These are phyloP conservation scores for Phytopythium boreale DNA, from an alignment of 352 stramenopile species.

Conservation along the genomic window DNA sequence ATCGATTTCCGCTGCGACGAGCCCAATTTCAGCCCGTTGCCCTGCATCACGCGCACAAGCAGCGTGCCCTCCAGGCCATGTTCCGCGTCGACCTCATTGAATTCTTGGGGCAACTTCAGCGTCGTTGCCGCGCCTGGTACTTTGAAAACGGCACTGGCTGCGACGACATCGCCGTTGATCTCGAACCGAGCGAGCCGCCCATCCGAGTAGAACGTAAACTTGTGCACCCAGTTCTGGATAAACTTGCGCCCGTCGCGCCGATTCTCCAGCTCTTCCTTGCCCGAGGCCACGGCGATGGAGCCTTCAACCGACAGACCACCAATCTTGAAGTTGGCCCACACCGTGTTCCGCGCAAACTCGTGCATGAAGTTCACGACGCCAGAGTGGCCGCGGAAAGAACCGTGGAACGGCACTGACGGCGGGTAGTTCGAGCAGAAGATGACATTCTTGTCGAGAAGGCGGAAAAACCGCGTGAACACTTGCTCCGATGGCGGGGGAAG, in stretches of 20 bases:
- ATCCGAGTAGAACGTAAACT: conserved; percentile 87
- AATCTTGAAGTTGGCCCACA: conserved; percentile 88
- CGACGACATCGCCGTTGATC: conserved; percentile 87
- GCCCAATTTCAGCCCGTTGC: conserved; percentile 70
- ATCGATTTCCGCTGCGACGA: conserved; percentile 64
- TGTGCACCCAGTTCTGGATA: conserved; percentile 89
- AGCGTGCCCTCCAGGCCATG: conserved; percentile 64
- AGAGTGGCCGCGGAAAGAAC: conserved; percentile 66
- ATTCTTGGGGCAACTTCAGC: conserved; percentile 85
- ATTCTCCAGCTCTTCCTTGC: conserved; percentile 87
- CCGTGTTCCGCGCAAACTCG: conserved; percentile 72
- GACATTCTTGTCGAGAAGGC: conserved; percentile 80
- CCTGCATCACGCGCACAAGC: conserved; percentile 80
- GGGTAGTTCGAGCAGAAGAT: conserved; percentile 89
- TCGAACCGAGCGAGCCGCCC: conserved; percentile 82
- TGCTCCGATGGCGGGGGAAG: conserved; percentile 81
- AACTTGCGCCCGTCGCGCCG: conserved; percentile 80
- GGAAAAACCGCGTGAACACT: conserved; percentile 87
- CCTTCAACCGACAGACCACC: conserved; percentile 79
- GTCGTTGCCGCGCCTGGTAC: conserved; percentile 80
- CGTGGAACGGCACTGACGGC: conserved; percentile 85
- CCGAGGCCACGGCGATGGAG: conserved; percentile 77
- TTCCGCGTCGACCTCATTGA: conserved; percentile 84
- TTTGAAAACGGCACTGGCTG: conserved; percentile 85
- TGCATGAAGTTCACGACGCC: conserved; percentile 80